A percentile compares a stretch with the other conserved stretches of the same genome.
Conservation (phyloP, 2,329 filamentous ascomycete genomes). For the Leptoxyphium fumago region DNA sequence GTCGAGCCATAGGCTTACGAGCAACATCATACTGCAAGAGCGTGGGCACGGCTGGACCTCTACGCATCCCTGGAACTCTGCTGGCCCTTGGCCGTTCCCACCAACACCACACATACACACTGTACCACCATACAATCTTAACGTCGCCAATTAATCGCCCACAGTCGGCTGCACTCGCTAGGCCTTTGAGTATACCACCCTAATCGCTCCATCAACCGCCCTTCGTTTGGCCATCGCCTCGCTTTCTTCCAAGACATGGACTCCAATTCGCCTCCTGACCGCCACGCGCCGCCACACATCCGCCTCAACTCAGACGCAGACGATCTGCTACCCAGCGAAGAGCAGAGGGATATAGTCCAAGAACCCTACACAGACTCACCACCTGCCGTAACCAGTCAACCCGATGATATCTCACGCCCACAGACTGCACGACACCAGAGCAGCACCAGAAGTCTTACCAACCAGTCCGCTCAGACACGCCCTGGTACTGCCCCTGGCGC, state of each 20-base stretch:
- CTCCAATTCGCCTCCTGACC: constrained; percentile 10
- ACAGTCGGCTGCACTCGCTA: no score
- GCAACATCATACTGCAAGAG: not conserved
- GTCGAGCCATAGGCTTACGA: no score
- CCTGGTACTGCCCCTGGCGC: constrained; percentile 8
- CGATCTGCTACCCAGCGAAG: constrained; percentile 31
- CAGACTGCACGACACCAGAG: constrained; percentile 22
- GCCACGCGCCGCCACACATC: constrained; percentile 39
- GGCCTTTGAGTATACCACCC: no score
- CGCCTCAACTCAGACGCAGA: constrained; percentile 48
- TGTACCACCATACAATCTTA: no score
- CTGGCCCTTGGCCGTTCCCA: no score
- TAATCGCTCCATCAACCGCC: no score
- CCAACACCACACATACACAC: no score
- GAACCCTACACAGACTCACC: constrained; percentile 8
- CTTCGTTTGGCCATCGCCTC: no score
- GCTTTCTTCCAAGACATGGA: not conserved
- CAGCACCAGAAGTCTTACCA: constrained; percentile 5
- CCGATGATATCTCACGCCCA: constrained; percentile 13
- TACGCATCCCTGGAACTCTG: not conserved
- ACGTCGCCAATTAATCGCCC: no score
- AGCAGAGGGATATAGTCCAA: constrained; percentile 2
- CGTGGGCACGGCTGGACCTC: not conserved
- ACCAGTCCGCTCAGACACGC: constrained; percentile 22
- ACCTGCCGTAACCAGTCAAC: constrained; percentile 11